Evolutionary conservation across 2,329 filamentous ascomycete genomes (phyloP), one percentile per base, ranked within the genome.

Genomic region (Diaporthe longicolla): DNA sequence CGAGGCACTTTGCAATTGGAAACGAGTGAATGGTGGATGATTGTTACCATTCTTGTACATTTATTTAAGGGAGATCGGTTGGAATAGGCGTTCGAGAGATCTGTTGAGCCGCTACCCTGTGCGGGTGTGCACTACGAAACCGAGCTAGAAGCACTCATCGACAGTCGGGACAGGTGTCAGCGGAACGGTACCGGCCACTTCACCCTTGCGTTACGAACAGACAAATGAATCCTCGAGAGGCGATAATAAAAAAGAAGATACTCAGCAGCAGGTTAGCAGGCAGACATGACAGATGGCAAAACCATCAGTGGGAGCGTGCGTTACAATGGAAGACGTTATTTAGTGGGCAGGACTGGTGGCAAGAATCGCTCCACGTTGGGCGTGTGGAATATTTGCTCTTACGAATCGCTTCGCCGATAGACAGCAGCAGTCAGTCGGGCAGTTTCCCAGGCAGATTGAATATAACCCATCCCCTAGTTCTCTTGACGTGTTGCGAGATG

Each of bases 371-470:
- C 68, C 45, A 48, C 59, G 43, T 43, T 21, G 48, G 73, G 66
- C 63, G 63, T 59, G 71, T 59, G 58, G 50, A 68, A 73, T 45
- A 59, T 70, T 70, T 37, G 40, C 68, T 75, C 59, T 73, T 54
- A 54, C 61, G 63, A 73, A 70, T 70, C 50, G 70, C 45, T 61
- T 63, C 54, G 52, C 70, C 48, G 48, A 70, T 70, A 70, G 73
- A 72, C 50, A 72, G n/a, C 32, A 71, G 32, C n/a, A 54, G 43
- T 66, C 63, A 63, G 48, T 45, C 70, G 58, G 70, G 32, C 74
- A 66, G 65, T 24, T 68, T 76, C 61, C 66, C 73, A 76, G 70
- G 50, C 73, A 76, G 66, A 72, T 77, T 76, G 72, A 74, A 77
- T 75, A 61, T 66, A 74, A 58, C 48, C n/a, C 65, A 54, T 68